phyloP scores from a whole-genome alignment of 208 protist species.

The Crithidia mellificae region DNA sequence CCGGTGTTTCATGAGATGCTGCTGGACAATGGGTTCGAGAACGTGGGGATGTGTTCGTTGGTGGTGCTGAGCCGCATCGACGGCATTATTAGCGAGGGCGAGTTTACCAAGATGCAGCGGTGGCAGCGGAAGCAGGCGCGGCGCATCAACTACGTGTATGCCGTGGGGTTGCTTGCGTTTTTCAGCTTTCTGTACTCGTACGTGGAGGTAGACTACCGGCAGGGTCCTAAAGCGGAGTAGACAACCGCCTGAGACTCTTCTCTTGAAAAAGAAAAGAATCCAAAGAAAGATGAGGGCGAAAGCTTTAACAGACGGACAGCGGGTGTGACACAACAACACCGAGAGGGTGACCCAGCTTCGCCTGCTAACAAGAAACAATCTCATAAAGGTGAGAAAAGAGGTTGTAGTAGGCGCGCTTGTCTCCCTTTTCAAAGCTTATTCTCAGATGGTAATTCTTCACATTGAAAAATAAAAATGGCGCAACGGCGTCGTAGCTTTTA shows the following conservation, averaged over 20 bases:
- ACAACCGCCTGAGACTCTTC: no score
- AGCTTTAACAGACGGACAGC: no score
- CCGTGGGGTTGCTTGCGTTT: conserved; percentile 25
- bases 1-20: conserved; percentile 87
- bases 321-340: no score
- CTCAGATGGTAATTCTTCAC: no score
- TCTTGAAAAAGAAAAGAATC: not conserved
- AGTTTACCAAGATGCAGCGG: conserved; percentile 53
- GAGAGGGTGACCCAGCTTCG: no score
- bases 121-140: conserved; percentile 40
- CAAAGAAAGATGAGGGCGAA: no score
- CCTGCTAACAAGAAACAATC: no score
- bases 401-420: no score
- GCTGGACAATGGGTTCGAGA: conserved; percentile 78
- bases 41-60: conserved; percentile 70
- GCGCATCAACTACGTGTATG: conserved; percentile 30
- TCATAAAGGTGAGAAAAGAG: no score
- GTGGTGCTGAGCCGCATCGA: conserved; percentile 64
- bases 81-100: conserved; percentile 70
- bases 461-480: no score
- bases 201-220: conserved; percentile 48
- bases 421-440: no score
- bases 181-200: conserved; percentile 37
- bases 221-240: conserved; percentile 17
- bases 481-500: no score